phyloP scores from a whole-genome alignment of 116 monocot species.

The Iris pallida region DNA sequence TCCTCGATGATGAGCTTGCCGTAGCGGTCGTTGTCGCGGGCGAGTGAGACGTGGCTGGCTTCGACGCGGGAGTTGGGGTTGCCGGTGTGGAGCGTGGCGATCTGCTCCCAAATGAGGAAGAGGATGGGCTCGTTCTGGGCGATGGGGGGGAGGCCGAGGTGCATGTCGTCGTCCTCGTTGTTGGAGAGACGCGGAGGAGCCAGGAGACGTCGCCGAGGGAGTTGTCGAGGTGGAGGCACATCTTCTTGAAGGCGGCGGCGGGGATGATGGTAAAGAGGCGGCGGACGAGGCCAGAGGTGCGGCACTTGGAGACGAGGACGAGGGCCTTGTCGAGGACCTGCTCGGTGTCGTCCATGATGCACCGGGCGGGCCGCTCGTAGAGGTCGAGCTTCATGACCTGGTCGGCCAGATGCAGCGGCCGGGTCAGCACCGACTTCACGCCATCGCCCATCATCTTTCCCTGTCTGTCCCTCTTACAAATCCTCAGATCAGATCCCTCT shows the following conservation, averaged over 20 bases:
- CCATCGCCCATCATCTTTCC: conserved; percentile 81
- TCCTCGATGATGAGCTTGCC: conserved; percentile 89
- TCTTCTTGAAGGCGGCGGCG: conserved; percentile 68
- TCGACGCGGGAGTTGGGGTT: no score
- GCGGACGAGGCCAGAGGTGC: conserved; percentile 37
- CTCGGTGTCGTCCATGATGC: conserved; percentile 92
- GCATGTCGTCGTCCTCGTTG: conserved; percentile 54
- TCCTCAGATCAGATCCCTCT: no score
- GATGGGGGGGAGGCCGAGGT: no score
- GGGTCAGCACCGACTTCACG: conserved; percentile 65
- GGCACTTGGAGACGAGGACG: conserved; percentile 59
- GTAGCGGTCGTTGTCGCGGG: no score
- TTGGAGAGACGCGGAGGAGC: conserved; percentile 81
- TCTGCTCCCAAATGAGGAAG: no score
- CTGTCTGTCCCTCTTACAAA: neutral
- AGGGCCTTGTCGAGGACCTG: conserved; percentile 82
- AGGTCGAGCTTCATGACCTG: conserved; percentile 78
- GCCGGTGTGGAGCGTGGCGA: no score
- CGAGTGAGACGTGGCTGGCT: no score
- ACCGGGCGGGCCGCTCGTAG: conserved; percentile 88
- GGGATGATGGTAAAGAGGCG: conserved; percentile 85
- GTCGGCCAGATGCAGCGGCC: conserved; percentile 88
- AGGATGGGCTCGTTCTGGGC: no score
- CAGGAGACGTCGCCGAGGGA: conserved; percentile 87
- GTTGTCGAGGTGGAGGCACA: conserved; percentile 88